Percentiles rank a stretch among this genome's conserved stretches.
These are phyloP conservation scores for Carpinus fangiana DNA, from an alignment of 306 rosid genomes.

Conservation along the genomic window DNA sequence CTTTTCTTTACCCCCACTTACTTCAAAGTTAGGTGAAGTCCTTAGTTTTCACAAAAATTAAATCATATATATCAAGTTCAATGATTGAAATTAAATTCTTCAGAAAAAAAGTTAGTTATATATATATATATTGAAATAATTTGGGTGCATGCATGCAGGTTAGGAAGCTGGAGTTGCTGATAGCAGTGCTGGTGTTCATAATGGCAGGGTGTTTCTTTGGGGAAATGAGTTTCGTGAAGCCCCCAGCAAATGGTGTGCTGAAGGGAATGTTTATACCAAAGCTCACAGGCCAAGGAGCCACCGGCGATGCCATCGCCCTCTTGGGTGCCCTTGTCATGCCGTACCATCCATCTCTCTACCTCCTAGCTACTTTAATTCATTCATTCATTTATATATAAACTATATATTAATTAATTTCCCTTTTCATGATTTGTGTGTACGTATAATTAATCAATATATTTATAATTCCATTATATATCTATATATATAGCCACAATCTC, in stretches of 20 bases:
- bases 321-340: constrained; percentile 94
- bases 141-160: constrained; percentile 30
- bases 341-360: constrained; percentile 32
- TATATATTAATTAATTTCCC: no score
- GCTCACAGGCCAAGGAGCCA: constrained; percentile 61
- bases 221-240: constrained; percentile 79
- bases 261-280: constrained; percentile 72
- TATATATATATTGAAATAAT: not conserved
- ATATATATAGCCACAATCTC: constrained; percentile 70
- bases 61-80: no score
- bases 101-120: not conserved
- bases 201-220: constrained; percentile 93
- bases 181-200: constrained; percentile 53
- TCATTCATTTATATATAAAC: no score
- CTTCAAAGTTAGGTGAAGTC: no score
- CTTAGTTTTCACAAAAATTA: no score
- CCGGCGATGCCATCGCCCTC: constrained; percentile 83
- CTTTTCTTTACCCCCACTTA: no score
- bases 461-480: not conserved
- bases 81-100: no score
- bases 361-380: no score
- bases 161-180: constrained; percentile 73
- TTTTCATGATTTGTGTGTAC: not conserved
- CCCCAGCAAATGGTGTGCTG: constrained; percentile 45
- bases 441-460: no score